A percentile compares a stretch with the other conserved stretches of the same genome.
Conservation (phyloP, 495 filamentous ascomycete species). For the Chlorociboria aeruginascens region DNA sequence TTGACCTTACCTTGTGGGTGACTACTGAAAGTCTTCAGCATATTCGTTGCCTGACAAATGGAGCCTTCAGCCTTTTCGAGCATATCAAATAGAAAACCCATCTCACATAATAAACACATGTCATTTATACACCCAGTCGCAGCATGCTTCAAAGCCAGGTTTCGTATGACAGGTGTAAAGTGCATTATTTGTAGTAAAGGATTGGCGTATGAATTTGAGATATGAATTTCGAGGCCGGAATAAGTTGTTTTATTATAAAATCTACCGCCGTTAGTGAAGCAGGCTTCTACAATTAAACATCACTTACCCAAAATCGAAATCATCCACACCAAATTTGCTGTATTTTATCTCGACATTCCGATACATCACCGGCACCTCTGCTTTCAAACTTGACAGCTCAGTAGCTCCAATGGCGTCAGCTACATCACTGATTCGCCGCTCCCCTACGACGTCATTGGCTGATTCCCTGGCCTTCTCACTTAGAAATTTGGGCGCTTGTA, state of each 20-base stretch:
- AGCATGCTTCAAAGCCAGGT: constrained; percentile 81
- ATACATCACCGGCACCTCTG: constrained; percentile 75
- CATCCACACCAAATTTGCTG: constrained; percentile 91
- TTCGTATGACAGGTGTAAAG: constrained; percentile 79
- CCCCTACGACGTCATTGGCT: constrained; percentile 31
- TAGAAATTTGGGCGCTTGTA: constrained; percentile 70
- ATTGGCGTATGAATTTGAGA: constrained; percentile 92
- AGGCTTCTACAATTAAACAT: neutral
- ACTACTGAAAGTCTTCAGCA: constrained; percentile 76
- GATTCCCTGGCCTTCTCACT: constrained; percentile 80
- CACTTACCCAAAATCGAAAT: constrained; percentile 87
- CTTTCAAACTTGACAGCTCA: constrained; percentile 49
- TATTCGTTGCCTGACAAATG: constrained; percentile 95
- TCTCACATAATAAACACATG: constrained; percentile 79
- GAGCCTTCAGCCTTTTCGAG: constrained; percentile 85
- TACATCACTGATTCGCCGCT: constrained; percentile 44
- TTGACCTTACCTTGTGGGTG: constrained; percentile 46
- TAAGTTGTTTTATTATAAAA: constrained; percentile 87
- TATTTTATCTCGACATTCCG: constrained; percentile 92
- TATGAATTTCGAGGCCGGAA: constrained; percentile 91
- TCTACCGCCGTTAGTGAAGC: constrained; percentile 28
- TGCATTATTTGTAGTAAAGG: constrained; percentile 83
- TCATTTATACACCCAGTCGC: constrained; percentile 73
- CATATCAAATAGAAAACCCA: constrained; percentile 97
- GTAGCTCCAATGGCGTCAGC: constrained; percentile 45